Percentiles rank a stretch among this genome's conserved stretches.
These are phyloP conservation scores for Globisporangium paroecandrum DNA, from an alignment of 352 stramenopile genomes.

Conservation along the genomic window DNA sequence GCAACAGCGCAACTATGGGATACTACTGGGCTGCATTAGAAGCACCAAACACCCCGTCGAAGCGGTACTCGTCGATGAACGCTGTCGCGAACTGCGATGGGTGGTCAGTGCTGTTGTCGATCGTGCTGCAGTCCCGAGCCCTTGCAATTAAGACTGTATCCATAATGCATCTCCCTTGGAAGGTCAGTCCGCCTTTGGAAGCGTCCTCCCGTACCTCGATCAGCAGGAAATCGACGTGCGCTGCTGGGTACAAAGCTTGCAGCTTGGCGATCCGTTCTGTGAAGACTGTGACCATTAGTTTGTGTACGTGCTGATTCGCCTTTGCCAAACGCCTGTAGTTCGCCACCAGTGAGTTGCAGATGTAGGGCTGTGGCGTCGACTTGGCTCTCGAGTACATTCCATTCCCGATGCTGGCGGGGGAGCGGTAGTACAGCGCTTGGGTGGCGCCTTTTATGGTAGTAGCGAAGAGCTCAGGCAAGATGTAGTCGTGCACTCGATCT, in stretches of 20 bases:
- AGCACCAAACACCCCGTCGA: not conserved
- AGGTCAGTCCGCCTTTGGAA: not conserved
- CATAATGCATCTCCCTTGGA: not conserved
- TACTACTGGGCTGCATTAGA: slow-evolving; percentile 1
- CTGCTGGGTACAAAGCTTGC: not conserved
- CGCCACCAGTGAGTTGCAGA: not conserved
- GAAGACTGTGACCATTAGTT: not conserved
- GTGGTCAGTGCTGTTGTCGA: not conserved
- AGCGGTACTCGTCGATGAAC: slow-evolving; percentile 4
- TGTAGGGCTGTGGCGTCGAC: not conserved
- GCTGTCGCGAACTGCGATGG: not conserved
- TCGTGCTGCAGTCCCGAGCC: not conserved
- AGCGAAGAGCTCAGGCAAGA: not conserved
- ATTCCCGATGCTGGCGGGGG: not conserved
- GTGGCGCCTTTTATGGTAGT: not conserved
- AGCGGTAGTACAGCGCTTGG: slow-evolving; percentile 2
- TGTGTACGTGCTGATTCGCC: not conserved
- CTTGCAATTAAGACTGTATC: not conserved
- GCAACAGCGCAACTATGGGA: not conserved
- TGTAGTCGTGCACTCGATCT: slow-evolving; percentile 2
- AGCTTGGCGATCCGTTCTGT: not conserved
- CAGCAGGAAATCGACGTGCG: slow-evolving; percentile 1
- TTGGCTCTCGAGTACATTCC: not conserved
- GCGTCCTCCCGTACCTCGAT: not conserved
- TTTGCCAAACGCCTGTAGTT: not conserved